These are phyloP conservation scores for Verticillium tricorpus DNA, from an alignment of 2,329 filamentous ascomycete species.

Conservation along the genomic window DNA sequence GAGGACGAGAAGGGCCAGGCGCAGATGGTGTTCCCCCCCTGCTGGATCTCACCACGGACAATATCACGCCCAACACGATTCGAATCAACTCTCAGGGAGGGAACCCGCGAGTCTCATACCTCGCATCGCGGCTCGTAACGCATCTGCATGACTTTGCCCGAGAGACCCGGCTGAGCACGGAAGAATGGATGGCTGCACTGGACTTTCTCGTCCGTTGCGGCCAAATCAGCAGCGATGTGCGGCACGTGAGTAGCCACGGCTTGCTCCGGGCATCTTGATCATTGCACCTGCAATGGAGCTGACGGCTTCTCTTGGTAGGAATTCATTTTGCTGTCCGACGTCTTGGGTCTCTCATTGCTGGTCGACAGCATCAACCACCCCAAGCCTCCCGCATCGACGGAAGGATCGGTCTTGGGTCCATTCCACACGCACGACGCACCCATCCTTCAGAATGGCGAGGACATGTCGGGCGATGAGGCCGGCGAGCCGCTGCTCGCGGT, in stretches of 20 bases:
- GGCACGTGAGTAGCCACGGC: conserved; percentile 46
- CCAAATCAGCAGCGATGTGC: conserved; percentile 62
- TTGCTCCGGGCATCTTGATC: not conserved
- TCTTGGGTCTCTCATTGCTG: conserved; percentile 68
- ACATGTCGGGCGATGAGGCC: conserved; percentile 59
- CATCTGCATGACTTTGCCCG: conserved; percentile 75
- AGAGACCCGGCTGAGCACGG: conserved; percentile 66
- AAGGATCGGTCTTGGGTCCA: conserved; percentile 76
- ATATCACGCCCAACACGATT: conserved; percentile 69
- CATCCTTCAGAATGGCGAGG: conserved; percentile 41
- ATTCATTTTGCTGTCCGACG: conserved; percentile 73
- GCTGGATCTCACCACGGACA: conserved; percentile 67
- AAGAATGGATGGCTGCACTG: conserved; percentile 70
- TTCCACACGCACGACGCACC: conserved; percentile 73
- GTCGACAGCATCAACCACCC: conserved; percentile 76
- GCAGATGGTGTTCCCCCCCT: conserved; percentile 34
- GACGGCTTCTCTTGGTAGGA: conserved; percentile 36
- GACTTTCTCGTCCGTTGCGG: conserved; percentile 65
- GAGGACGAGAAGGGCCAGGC: not conserved
- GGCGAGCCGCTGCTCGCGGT: conserved; percentile 64
- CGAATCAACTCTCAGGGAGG: conserved; percentile 63
- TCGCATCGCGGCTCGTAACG: conserved; percentile 64
- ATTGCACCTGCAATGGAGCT: not conserved
- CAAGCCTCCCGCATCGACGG: conserved; percentile 61
- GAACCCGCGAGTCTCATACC: conserved; percentile 59